Base-by-base conservation (phyloP, 768 basidiomycete genomes). In the Tylopilus vinaceipallidus region DNA sequence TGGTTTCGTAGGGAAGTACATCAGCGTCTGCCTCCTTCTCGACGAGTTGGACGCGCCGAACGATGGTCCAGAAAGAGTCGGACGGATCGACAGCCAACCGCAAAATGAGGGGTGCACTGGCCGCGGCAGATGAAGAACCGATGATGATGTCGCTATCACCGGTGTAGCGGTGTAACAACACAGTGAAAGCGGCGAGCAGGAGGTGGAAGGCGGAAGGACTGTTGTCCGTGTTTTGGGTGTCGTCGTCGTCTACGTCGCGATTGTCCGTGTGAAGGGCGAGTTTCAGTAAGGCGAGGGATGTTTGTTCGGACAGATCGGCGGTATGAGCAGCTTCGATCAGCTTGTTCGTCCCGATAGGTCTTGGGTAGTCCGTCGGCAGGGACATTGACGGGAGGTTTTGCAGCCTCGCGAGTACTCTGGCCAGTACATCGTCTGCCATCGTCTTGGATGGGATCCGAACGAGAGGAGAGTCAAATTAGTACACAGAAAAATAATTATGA, bases 101-200 rank as follows among this genome's bases (percentile, higher is more conserved):
- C 24, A 99, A 79, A 33, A 99, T 77, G 33, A 99, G 76, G 9
- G 94, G 92, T 51, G 88, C 83, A 22, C 80, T 79, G 6, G 82
- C 80, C 6, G 79, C 73, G 2, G 88, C 82, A 22, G 91, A 86
- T 14, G 92, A 94, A 4, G 90, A 91, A 30, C 88, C 93, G 61
- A 99, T 87, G 50, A 97, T 79, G 53, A 99, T 77, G 60, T 97
- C 93, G 23, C 85, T 94, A 65, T 99, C 97, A 34, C 91, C 95
- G 0, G 97, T 98, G 71, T 93, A 97, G 35, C 95, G 79, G 71
- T 98, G 93, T 12, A 99, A 74, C 42, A 98, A 76, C 19, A 95
- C 86, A 11, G 83, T 79, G 71, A 99, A 97, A 0, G 95, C 87
- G n/a, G 97, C 82, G 36, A 98, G 77, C 38, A 98, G 81, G 22